These are phyloP conservation scores for Geotrichum histeridarum DNA, from an alignment of 1,139 yeast genomes.

Conservation along the genomic window DNA sequence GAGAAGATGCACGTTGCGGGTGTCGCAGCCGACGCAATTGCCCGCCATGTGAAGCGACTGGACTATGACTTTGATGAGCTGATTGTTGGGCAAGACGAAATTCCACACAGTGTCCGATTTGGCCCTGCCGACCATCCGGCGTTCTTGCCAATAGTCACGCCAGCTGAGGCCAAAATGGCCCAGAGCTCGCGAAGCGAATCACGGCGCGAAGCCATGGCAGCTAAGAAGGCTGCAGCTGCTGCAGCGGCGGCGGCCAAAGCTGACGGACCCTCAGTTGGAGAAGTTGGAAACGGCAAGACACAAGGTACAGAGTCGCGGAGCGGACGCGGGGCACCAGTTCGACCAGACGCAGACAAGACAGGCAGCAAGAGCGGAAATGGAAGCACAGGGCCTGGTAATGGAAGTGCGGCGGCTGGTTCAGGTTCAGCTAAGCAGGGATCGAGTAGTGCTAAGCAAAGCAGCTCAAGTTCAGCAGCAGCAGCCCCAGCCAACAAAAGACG, in stretches of 20 bases:
- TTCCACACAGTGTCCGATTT: slow-evolving; percentile 50
- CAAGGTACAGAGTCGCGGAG: slow-evolving; percentile 20
- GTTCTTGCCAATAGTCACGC: slow-evolving; percentile 43
- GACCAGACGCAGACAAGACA: slow-evolving; percentile 17
- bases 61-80: slow-evolving; percentile 74
- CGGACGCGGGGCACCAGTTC: slow-evolving; percentile 16
- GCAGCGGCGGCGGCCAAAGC: slow-evolving; percentile 24
- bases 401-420: slow-evolving; percentile 17
- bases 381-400: slow-evolving; percentile 17
- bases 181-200: slow-evolving; percentile 50
- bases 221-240: slow-evolving; percentile 54
- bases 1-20: slow-evolving; percentile 97
- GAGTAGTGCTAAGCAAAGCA: slow-evolving; percentile 10
- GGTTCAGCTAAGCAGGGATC: neutral
- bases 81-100: slow-evolving; percentile 59
- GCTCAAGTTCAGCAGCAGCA: slow-evolving; percentile 1
- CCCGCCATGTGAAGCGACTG: slow-evolving; percentile 63
- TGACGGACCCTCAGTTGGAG: neutral
- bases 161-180: slow-evolving; percentile 26
- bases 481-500: slow-evolving; percentile 1
- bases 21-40: slow-evolving; percentile 75
- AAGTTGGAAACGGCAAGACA: slow-evolving; percentile 10
- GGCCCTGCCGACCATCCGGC: slow-evolving; percentile 91
- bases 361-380: slow-evolving; percentile 8
- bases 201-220: slow-evolving; percentile 88